A percentile compares a stretch with the other conserved stretches of the same genome.
These are phyloP conservation scores for Ramularia endophylla DNA, from an alignment of 2,329 filamentous ascomycete species.

Conservation along the genomic window DNA sequence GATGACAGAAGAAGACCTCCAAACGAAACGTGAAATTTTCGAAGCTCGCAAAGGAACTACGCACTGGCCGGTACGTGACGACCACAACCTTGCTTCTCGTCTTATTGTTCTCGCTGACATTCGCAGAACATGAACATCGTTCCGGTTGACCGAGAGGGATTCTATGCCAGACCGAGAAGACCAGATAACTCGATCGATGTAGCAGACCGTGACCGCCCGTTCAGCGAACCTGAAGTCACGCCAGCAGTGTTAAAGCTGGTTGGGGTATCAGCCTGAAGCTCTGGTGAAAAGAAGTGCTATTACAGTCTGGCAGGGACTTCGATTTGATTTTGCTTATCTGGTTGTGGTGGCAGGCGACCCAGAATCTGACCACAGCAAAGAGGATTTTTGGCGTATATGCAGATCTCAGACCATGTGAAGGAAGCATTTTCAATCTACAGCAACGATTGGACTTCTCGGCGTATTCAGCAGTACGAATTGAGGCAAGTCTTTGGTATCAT, in stretches of 20 bases:
- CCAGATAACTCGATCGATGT: slow-evolving; percentile 15
- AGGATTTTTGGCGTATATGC: no score
- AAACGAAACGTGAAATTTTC: slow-evolving; percentile 17
- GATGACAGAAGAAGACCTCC: slow-evolving; percentile 12
- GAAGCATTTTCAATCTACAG: no score
- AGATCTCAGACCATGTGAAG: no score
- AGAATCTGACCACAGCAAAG: no score
- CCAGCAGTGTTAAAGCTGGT: slow-evolving; percentile 13
- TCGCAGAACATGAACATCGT: slow-evolving; percentile 21
- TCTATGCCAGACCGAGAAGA: slow-evolving; percentile 14
- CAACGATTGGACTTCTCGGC: no score
- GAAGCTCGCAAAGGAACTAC: slow-evolving; percentile 17
- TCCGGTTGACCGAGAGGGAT: slow-evolving; percentile 13
- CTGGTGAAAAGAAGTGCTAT: no score
- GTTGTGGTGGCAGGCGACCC: no score
- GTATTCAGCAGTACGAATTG: no score
- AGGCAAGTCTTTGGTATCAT: no score
- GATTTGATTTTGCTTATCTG: no score
- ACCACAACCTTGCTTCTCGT: background rate
- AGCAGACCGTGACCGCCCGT: slow-evolving; percentile 11
- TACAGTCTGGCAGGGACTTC: no score
- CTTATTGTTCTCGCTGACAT: background rate
- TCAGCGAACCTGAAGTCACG: slow-evolving; percentile 15
- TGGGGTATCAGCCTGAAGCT: slow-evolving; percentile 6
- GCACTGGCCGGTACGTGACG: slow-evolving; percentile 16